Conservation (phyloP, 768 basidiomycete species). For the Boletus sp. region DNA sequence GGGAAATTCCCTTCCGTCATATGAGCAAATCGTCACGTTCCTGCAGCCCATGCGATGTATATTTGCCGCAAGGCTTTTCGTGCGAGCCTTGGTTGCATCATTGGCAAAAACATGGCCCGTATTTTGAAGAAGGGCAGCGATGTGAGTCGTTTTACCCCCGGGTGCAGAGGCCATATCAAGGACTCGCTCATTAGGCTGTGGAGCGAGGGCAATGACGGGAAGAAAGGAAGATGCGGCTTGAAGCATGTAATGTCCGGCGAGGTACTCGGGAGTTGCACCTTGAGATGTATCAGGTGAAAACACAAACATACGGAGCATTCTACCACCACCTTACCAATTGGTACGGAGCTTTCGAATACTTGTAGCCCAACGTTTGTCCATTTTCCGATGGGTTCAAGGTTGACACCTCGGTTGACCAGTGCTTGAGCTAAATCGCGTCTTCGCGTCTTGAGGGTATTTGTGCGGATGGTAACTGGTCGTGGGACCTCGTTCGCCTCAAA, state of each 20-base stretch:
- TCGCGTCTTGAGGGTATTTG: conserved; percentile 92
- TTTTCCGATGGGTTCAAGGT: conserved; percentile 96
- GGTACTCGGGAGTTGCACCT: conserved; percentile 97
- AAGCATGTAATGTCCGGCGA: conserved; percentile 99
- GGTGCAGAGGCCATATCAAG: conserved; percentile 99
- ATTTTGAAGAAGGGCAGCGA: conserved; percentile 94
- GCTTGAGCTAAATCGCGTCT: conserved; percentile 92
- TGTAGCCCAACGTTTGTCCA: conserved; percentile 99
- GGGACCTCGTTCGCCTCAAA: conserved; percentile 97
- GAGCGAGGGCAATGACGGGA: conserved; percentile 94
- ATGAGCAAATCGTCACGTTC: conserved; percentile 95
- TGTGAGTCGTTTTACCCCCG: conserved; percentile 97
- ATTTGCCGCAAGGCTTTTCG: conserved; percentile 95
- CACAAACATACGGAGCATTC: neutral
- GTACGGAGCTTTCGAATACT: conserved; percentile 93
- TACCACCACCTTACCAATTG: conserved; percentile 59
- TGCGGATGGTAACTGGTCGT: conserved; percentile 95
- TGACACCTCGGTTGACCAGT: conserved; percentile 93
- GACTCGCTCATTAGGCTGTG: conserved; percentile 89
- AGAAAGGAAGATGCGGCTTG: conserved; percentile 99
- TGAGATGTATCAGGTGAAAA: neutral
- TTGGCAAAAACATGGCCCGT: conserved; percentile 98
- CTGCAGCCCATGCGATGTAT: conserved; percentile 96
- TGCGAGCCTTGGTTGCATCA: conserved; percentile 90
- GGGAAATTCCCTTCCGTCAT: conserved; percentile 96